Conservation (phyloP, 495 filamentous ascomycete genomes). For the Niebla homalea region DNA sequence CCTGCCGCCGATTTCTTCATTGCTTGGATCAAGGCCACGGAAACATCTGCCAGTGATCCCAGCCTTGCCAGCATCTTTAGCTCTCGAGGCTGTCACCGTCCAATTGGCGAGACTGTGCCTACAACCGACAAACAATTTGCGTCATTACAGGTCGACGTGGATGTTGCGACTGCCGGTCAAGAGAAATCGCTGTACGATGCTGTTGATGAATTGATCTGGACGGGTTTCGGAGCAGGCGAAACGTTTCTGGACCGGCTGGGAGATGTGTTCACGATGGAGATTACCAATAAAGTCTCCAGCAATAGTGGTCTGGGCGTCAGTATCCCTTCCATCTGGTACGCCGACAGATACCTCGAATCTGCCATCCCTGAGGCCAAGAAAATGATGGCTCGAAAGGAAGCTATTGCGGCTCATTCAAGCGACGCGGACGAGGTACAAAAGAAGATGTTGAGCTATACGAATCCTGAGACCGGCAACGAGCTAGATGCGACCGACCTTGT, state of each 20-base stretch:
- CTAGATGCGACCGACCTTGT: constrained; percentile 7
- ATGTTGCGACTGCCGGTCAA: constrained; percentile 24
- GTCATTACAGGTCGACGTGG: constrained; percentile 27
- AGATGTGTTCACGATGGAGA: constrained; percentile 54
- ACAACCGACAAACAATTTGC: constrained; percentile 27
- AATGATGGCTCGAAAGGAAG: constrained; percentile 29
- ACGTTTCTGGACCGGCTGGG: constrained; percentile 42
- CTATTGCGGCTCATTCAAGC: constrained; percentile 28
- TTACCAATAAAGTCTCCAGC: constrained; percentile 32
- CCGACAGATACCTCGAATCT: constrained; percentile 60
- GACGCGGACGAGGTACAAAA: constrained; percentile 25
- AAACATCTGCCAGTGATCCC: constrained; percentile 16
- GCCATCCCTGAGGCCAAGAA: constrained; percentile 40
- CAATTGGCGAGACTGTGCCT: constrained; percentile 22
- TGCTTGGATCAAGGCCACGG: constrained; percentile 18
- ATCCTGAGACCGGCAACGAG: neutral
- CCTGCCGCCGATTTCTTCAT: constrained; percentile 14
- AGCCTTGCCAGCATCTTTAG: constrained; percentile 11
- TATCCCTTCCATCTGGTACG: constrained; percentile 59
- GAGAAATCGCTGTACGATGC: constrained; percentile 57
- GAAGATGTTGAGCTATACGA: constrained; percentile 14
- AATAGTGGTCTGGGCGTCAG: constrained; percentile 43
- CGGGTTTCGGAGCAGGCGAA: constrained; percentile 37
- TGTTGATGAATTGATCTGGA: constrained; percentile 56
- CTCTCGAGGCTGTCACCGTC: constrained; percentile 6